Base-by-base conservation (phyloP, 768 basidiomycete species). In the Kwoniella pini region DNA sequence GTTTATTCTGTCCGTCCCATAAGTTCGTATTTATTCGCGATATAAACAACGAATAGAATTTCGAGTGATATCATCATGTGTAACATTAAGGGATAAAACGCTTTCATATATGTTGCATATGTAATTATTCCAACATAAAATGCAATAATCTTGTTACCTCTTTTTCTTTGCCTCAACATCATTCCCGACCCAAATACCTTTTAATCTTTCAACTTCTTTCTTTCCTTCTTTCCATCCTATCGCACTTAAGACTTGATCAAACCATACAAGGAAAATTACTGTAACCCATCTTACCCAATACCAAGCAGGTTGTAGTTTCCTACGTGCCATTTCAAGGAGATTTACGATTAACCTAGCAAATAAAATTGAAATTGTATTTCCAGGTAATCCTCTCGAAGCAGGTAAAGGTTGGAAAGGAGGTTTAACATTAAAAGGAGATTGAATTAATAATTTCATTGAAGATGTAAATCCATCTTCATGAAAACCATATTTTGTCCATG, bases 401-500 rank as follows among this genome's bases (percentile, higher is more conserved):
- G 75, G 70, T n/a, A 31, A 27, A 43, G 65, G 40, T 0, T 54
- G 44, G 68, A 78, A 78, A 7, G 77, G 77, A 10, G 71, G 62
- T 6, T 27, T 54, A 9, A 67, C 67, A 42, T 64, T 69, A 48
- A 76, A 72, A 4, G 64, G 69, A 4, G 44, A 50, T 24, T 59
- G 19, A 21, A 64, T 49, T 43, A 72, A 33, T 7, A 68, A 39
- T 21, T 63, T 64, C 53, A 83, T 68, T 7, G 82, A 82, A 1
- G 81, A 79, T 2, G 82, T 78, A 72, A 89, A 89, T 2, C 86
- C 88, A 69, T 89, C 89, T 77, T 90, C 88, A 78, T 91, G 88
- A 81, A 90, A 89, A 17, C 88, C 88, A 67, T 88, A 89, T 57
- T 84, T 84, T 44, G 86, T 82, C 81, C 86, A 90, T 24, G 88